Evolutionary conservation across 495 filamentous ascomycete genomes (phyloP), one percentile per base, ranked within the genome.

Genomic region (Penicillium flavigenum): DNA sequence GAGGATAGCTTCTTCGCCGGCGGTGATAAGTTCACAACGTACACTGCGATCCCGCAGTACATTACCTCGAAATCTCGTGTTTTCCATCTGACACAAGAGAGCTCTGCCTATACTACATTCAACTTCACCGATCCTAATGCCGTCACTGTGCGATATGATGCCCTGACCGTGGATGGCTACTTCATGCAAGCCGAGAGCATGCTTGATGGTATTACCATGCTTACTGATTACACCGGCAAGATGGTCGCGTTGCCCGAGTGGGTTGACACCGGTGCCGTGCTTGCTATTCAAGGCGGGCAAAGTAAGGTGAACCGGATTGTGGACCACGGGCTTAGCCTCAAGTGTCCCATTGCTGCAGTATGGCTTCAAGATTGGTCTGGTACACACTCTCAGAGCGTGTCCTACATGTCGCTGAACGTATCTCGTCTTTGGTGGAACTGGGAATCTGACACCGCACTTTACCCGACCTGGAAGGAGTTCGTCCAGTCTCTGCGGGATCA

Each of bases 341-440:
- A 58, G 3, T 64, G 62, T 27, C 64, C 64, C 4, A 60, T 67
- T 45, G 64, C 64, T 6, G 64, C 52, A 22, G 62, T 67, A 17
- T 64, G 64, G 64, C 59, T 67, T 1, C 64, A 67, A 24, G 64
- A 67, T 43, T 67, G 64, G 64, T 61, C 58, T 22, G 62, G 64
- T 2, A 67, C 64, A 24, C 66, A 69, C 42, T 36, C 51, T 1
- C 66, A 69, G 47, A 62, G 57, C 8, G 66, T 54, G 9, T 62
- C 64, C 6, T 63, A 63, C 39, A 57, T 66, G 47, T 52, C 41
- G 14, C 51, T 67, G 41, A 65, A 62, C 20, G 55, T 69, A 36
- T 69, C 66, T 6, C 64, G 66, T n/a, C 55, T 69, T 5, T 69
- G 66, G 66, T 69, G 66, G 66, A 69, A 69, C 56, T 69, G 66